phyloP scores from a whole-genome alignment of 2,329 filamentous ascomycete species.

The Botrytis porri region DNA sequence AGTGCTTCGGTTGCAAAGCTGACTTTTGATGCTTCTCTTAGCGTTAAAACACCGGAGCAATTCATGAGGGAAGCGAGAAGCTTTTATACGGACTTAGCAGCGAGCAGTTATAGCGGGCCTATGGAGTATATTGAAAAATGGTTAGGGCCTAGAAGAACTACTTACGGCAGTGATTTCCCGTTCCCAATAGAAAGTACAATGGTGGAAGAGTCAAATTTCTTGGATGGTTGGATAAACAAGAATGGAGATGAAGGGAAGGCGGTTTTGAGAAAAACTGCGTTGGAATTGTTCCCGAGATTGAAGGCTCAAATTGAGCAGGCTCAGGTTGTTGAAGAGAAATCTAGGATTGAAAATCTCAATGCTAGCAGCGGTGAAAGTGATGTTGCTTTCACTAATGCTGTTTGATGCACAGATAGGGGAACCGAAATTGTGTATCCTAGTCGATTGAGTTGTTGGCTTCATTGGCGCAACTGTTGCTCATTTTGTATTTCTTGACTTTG shows the following conservation, averaged over 20 bases:
- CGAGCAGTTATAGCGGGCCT: background rate
- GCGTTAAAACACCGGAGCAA: background rate
- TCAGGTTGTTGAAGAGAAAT: background rate
- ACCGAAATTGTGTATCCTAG: no score
- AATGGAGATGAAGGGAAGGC: background rate
- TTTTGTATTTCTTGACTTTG: rapidly evolving
- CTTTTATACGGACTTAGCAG: constrained; percentile 3
- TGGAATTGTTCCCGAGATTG: background rate
- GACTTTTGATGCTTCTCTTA: background rate
- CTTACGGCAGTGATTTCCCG: constrained; percentile 8
- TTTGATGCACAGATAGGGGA: background rate
- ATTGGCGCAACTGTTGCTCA: background rate
- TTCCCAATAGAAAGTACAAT: background rate
- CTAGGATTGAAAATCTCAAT: no score
- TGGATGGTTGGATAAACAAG: background rate
- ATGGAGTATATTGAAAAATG: background rate
- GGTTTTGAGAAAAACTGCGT: background rate
- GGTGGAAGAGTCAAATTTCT: background rate
- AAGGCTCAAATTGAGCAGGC: background rate
- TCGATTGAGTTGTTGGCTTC: background rate
- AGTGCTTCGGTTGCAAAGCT: constrained; percentile 12
- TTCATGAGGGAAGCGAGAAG: constrained; percentile 3
- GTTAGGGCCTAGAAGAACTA: background rate
- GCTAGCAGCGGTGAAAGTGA: background rate
- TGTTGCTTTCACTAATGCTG: background rate